phyloP scores from a whole-genome alignment of 805 yeast species.

The Lachancea dasiensis region DNA sequence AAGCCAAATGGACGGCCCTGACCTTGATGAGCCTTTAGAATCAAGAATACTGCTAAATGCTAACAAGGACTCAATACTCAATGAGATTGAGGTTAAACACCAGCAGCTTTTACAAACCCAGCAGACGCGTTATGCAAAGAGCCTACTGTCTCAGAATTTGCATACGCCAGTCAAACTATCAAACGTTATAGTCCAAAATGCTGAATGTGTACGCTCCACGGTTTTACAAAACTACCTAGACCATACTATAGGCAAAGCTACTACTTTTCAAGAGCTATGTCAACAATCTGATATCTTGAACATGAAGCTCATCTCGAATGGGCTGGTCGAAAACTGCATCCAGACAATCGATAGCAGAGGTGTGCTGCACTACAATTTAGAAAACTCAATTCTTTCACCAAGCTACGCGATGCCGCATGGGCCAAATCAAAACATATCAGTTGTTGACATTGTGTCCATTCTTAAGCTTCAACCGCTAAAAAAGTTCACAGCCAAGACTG shows the following conservation, averaged over 20 bases:
- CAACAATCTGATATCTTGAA: conserved; percentile 25
- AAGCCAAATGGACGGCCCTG: too few relatives aligned
- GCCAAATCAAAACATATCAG: conserved; percentile 9
- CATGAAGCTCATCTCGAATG: conserved; percentile 25
- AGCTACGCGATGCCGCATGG: conserved; percentile 10
- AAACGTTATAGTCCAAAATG: conserved; percentile 18
- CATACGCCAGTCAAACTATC: conserved; percentile 24
- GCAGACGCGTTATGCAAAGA: conserved; percentile 6
- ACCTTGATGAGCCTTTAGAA: conserved; percentile 7
- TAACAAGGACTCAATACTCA: neutral
- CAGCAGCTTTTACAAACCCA: conserved; percentile 10
- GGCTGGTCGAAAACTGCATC: conserved; percentile 20
- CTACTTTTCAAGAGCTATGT: conserved; percentile 23
- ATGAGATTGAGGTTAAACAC: conserved; percentile 4
- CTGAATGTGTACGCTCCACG: conserved; percentile 17
- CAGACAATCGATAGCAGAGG: conserved; percentile 22
- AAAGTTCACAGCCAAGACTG: conserved; percentile 77
- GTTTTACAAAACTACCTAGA: conserved; percentile 25
- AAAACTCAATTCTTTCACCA: conserved; percentile 7
- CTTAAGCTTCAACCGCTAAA: conserved; percentile 48
- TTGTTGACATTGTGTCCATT: conserved; percentile 28
- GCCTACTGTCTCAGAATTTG: conserved; percentile 16
- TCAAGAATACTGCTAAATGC: conserved; percentile 1
- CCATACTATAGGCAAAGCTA: conserved; percentile 24
- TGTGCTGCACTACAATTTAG: conserved; percentile 11